Percentiles rank a stretch among this genome's conserved stretches.
Conservation (phyloP, 768 basidiomycete species). For the Panaeolus cyanescens region DNA sequence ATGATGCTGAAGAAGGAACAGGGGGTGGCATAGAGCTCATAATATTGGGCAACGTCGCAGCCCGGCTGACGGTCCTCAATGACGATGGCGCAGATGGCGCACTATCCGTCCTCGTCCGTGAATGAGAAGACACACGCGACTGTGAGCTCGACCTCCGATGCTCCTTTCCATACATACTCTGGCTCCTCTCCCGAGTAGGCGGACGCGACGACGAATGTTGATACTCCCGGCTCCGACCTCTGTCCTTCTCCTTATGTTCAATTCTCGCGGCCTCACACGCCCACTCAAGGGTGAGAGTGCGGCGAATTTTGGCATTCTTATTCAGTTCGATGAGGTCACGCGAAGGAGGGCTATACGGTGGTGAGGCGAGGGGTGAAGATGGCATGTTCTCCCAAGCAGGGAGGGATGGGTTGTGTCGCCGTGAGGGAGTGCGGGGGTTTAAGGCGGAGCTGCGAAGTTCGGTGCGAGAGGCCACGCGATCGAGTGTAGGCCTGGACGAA, state of each 20-base stretch:
- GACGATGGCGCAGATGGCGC: slow-evolving; percentile 9
- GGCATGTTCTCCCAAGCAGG: slow-evolving; percentile 60
- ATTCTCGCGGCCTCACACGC: slow-evolving; percentile 66
- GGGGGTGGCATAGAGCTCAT: slow-evolving; percentile 2
- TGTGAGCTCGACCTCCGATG: slow-evolving; percentile 7
- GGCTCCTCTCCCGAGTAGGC: slow-evolving; percentile 3
- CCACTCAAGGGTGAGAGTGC: slow-evolving; percentile 62
- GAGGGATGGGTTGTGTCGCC: slow-evolving; percentile 33
- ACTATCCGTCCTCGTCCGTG: neutral
- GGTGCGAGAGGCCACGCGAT: slow-evolving; percentile 56
- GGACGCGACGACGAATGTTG: slow-evolving; percentile 10
- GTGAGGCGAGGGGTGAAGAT: slow-evolving; percentile 56
- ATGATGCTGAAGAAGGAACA: slow-evolving; percentile 7
- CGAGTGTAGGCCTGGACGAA: slow-evolving; percentile 49
- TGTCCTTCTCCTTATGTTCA: slow-evolving; percentile 42
- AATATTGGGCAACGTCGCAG: neutral
- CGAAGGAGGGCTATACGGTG: slow-evolving; percentile 53
- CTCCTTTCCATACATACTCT: slow-evolving; percentile 3
- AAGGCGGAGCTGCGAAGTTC: slow-evolving; percentile 42
- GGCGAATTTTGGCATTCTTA: slow-evolving; percentile 44
- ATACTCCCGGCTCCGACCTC: slow-evolving; percentile 7
- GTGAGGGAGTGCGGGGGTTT: slow-evolving; percentile 41
- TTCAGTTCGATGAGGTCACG: slow-evolving; percentile 50
- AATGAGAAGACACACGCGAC: neutral
- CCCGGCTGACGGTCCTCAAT: slow-evolving; percentile 1